Percentiles rank a stretch among this genome's conserved stretches.
phyloP scores from a whole-genome alignment of 345 rosid genomes.

The Brassica nigra region DNA sequence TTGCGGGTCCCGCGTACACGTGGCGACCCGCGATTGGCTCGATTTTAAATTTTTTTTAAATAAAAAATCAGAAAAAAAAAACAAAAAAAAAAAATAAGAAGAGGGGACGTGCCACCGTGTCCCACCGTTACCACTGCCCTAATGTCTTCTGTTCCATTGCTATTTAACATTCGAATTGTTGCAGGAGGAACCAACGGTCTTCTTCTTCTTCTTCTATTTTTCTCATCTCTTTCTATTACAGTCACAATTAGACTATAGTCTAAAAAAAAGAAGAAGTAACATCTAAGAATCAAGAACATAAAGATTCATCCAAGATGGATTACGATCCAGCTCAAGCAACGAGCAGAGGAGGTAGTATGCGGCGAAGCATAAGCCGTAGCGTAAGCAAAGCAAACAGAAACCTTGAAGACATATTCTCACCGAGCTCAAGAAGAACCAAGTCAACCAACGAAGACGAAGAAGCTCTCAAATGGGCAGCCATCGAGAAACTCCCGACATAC shows the following conservation, averaged over 20 bases:
- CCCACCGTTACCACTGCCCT: no score
- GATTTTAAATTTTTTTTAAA: no score
- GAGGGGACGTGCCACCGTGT: no score
- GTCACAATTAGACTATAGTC: not conserved
- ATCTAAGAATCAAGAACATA: not conserved
- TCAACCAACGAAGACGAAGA: conserved; percentile 75
- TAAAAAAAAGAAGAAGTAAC: not conserved
- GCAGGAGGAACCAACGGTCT: not conserved
- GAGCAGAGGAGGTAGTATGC: conserved; percentile 42
- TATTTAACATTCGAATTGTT: not conserved
- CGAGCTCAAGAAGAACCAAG: conserved; percentile 54
- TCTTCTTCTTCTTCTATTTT: not conserved
- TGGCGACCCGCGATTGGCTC: no score
- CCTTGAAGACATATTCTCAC: conserved; percentile 63
- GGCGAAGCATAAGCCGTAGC: conserved; percentile 55
- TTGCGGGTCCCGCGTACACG: no score
- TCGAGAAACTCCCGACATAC: conserved; percentile 85
- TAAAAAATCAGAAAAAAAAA: no score
- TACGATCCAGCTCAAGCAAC: conserved; percentile 27
- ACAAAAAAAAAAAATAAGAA: no score
- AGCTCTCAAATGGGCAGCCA: conserved; percentile 95
- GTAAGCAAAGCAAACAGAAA: conserved; percentile 61
- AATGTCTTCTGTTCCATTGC: not conserved
- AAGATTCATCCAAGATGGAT: conserved; percentile 17
- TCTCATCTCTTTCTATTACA: not conserved